phyloP scores from a whole-genome alignment of 495 filamentous ascomycete species.

The Cenococcum geophilum region DNA sequence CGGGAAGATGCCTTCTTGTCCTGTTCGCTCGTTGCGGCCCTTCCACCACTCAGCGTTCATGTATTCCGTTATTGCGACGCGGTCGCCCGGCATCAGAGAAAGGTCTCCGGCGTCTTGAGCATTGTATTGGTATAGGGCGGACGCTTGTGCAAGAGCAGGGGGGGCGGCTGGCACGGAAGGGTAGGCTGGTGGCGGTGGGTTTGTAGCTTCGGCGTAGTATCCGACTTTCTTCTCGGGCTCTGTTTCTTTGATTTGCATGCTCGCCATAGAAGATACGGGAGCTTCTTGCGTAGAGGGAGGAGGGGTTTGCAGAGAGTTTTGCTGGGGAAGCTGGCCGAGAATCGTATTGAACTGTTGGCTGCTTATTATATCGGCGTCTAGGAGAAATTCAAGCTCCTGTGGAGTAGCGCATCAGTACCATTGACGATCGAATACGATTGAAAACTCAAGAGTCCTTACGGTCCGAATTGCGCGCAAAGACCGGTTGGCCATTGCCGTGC shows the following conservation, averaged over 20 bases:
- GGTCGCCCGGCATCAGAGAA: constrained; percentile 66
- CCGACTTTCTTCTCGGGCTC: constrained; percentile 44
- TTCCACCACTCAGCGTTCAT: constrained; percentile 98
- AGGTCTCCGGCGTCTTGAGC: constrained; percentile 74
- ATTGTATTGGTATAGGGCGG: constrained; percentile 76
- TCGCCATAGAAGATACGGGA: constrained; percentile 38
- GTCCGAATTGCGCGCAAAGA: constrained; percentile 81
- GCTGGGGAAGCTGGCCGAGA: constrained; percentile 63
- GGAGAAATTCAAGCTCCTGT: constrained; percentile 87
- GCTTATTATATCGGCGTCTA: constrained; percentile 68
- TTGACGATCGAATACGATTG: background rate
- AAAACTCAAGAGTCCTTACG: constrained; percentile 44
- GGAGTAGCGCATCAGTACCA: background rate
- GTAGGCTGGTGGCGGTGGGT: constrained; percentile 49
- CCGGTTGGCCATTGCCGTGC: constrained; percentile 57
- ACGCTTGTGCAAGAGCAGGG: constrained; percentile 61
- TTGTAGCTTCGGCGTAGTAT: constrained; percentile 46
- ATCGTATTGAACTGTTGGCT: constrained; percentile 64
- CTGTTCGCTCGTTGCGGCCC: constrained; percentile 73
- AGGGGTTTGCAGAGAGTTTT: constrained; percentile 45
- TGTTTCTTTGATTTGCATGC: constrained; percentile 47
- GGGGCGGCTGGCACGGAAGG: constrained; percentile 46
- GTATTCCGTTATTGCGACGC: constrained; percentile 73
- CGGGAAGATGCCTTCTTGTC: constrained; percentile 84
- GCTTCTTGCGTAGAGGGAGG: constrained; percentile 41